phyloP scores from a whole-genome alignment of 2,329 filamentous ascomycete genomes.

The Aspergillus arachidicola region DNA sequence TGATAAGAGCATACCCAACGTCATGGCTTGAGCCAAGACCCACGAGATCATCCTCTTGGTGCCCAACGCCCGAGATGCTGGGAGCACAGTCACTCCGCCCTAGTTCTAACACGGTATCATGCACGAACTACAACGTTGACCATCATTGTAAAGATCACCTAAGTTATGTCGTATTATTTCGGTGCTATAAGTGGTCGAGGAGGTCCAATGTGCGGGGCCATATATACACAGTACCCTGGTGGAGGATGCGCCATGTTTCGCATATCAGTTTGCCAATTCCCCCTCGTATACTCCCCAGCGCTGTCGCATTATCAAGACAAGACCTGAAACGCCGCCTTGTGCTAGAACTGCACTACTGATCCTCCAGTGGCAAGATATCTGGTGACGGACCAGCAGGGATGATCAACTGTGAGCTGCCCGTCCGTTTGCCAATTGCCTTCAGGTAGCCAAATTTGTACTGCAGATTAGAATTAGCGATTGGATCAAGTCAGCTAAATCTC shows the following conservation, averaged over 20 bases:
- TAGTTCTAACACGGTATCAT: not conserved
- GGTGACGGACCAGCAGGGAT: slow-evolving; percentile 32
- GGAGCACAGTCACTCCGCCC: not conserved
- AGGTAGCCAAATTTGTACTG: slow-evolving; percentile 33
- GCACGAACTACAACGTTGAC: not conserved
- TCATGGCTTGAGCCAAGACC: not conserved
- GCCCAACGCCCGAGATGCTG: not conserved
- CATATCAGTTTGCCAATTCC: not conserved
- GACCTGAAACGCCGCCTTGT: not conserved
- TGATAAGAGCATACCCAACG: not conserved
- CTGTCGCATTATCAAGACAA: not conserved
- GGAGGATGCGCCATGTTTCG: not conserved
- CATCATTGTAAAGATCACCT: not conserved
- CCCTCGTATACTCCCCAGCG: not conserved
- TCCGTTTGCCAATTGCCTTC: slow-evolving; percentile 20
- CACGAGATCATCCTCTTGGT: not conserved
- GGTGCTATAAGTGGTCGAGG: not conserved
- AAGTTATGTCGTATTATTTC: not conserved
- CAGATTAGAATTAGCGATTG: not conserved
- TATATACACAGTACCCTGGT: not conserved
- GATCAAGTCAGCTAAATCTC: not conserved
- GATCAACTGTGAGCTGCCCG: slow-evolving; percentile 25
- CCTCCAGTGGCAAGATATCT: slow-evolving; percentile 26
- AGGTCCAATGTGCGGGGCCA: not conserved
- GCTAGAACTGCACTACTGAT: not conserved